Base-by-base conservation (phyloP, 2,329 filamentous ascomycete species). In the Penicillium sp. region DNA sequence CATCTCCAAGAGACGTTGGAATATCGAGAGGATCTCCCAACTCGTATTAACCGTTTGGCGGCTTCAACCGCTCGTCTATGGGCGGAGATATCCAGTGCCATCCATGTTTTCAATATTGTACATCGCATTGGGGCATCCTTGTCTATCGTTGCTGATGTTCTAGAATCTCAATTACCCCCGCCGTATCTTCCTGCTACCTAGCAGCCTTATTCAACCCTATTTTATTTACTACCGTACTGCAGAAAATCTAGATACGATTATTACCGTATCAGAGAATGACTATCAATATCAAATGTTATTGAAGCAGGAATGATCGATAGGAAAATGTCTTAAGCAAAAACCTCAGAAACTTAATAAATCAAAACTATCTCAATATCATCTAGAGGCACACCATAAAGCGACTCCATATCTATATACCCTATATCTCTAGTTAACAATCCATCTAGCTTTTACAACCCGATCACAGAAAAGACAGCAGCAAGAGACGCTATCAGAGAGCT, bases 51-150 rank as follows among this genome's bases (percentile, higher is more conserved):
- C 5, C 48, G 42, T 11, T 43, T 56, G 5, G 54, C 48, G 8
- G 43, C 26, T 31, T 46, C 40, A 6, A 52, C 37, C 1, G 53
- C 67, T 9, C 61, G 59, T 31, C 46, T 73, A 18, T 74, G 71
- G 71, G 65, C 67, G 2, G 57, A 64, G 18, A 65, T 70, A n/a
- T 70, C 67, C 49, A 64, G 69, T 45, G 70, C 69, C 3, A 47
- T 32, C n/a, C 49, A 56, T 43, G 42, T 48, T 16, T 56, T 52
- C 24, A 26, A 48, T 8, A 42, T 56, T 37, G 42, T 42, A 2
- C 49, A 37, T 48, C 32, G 42, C 11, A 29, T 56, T 31, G 54
- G 42, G 4, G 32, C 7, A 10, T 35, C 24, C 18, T 31, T 56
- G 43, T 38, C 26, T 16, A 32, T 38, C 4, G 34, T 49, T 37